Evolutionary conservation across 441 rosid genomes (phyloP).

Genomic region (Arabidopsis hybrid): DNA sequence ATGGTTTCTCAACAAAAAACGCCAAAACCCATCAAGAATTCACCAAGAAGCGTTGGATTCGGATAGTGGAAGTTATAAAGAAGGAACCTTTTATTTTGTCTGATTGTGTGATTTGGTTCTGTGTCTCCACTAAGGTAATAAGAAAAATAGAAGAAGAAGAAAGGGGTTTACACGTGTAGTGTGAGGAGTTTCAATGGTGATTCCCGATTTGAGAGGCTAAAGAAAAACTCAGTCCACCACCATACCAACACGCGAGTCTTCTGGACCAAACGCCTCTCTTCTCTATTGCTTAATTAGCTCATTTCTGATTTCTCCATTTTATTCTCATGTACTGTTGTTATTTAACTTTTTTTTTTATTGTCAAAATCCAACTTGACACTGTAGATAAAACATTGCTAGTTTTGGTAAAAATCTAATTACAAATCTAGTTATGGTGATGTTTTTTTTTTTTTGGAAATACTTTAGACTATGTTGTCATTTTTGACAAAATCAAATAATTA

Average conservation of each 20-base stretch:
- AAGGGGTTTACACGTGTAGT: slow-evolving; percentile 32
- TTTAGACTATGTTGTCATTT: too few relatives aligned
- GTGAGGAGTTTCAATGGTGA: slow-evolving; percentile 30
- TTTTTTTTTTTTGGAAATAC: neutral
- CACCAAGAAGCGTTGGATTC: slow-evolving; percentile 6
- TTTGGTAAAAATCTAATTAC: neutral
- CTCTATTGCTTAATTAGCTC: neutral
- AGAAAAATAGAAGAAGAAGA: slow-evolving; percentile 1
- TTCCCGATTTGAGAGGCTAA: slow-evolving; percentile 26
- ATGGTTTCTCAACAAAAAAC: slow-evolving; percentile 18
- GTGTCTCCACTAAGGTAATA: slow-evolving; percentile 27
- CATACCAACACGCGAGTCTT: slow-evolving; percentile 39
- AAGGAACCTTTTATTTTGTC: slow-evolving; percentile 18
- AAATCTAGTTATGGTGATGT: too few relatives aligned
- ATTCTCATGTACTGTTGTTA: neutral
- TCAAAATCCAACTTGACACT: neutral
- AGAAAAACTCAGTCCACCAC: slow-evolving; percentile 37
- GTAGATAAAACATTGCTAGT: neutral
- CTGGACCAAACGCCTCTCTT: slow-evolving; percentile 26
- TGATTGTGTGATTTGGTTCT: slow-evolving; percentile 2
- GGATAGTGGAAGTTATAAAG: neutral
- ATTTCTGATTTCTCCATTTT: slow-evolving; percentile 24
- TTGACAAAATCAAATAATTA: too few relatives aligned
- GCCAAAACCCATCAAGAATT: slow-evolving; percentile 28
- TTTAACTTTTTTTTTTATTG: neutral